Base-by-base conservation (phyloP, 192 early-diverging fungal species). In the Linnemannia zychae region DNA sequence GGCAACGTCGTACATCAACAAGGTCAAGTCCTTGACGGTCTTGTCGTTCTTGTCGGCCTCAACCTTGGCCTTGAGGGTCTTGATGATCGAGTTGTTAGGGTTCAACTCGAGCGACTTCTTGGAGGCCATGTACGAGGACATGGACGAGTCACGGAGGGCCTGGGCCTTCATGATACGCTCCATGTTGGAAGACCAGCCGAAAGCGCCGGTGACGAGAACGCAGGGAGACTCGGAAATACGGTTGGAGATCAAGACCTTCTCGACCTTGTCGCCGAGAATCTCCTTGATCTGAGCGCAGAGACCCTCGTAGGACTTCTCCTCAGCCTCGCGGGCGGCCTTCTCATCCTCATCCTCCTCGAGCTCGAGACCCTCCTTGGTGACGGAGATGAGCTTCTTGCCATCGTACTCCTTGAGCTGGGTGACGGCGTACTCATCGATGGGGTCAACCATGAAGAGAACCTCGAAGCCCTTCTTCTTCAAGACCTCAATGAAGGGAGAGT, bases 151-250 rank as follows among this genome's bases (percentile, higher is more conserved):
- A 90, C 98, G 96, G 89, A 99, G 95, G 57, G 99, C 98, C 91
- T 99, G 99, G 71, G 99, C 97, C 93, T 98, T 99, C 99, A 99
- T 99, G 96, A 99, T 99, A 93, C 99, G 97, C 92, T 99, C 99
- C 98, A 99, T 99, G 96, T 99, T 99, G 85, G 98, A 98, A 53
- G 98, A 98, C 98, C 98, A 99, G 76, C 98, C 99, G 87, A 95
- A 98, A 90, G 99, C 97, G 80, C 97, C 97, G 77, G 99, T 99
- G 88, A 98, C 95, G 86, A 99, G 94, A 72, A 98, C 98, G 92
- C 98, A 99, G 66, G 99, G 99, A 50, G 97, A 98, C 92, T 97
- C 96, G 79, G 94, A 92, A 87, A 99, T 97, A 91, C 97, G 94
- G 95, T 98, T 97, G 74, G 99, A 98, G 86, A 98, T 69, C 81